These are phyloP conservation scores for Neurospora crassa DNA, from an alignment of 2,329 filamentous ascomycete genomes.

Conservation along the genomic window DNA sequence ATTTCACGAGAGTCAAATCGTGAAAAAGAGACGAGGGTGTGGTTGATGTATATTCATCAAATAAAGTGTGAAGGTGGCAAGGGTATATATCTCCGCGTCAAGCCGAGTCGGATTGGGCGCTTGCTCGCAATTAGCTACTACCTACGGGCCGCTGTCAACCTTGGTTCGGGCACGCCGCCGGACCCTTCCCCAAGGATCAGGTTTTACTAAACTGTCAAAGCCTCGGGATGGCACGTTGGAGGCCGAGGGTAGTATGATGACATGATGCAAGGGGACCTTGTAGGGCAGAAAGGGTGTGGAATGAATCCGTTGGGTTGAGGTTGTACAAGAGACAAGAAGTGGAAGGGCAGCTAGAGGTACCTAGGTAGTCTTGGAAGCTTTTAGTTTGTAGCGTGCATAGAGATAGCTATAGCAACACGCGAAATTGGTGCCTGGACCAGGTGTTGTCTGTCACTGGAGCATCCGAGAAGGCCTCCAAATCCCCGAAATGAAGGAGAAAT, in stretches of 20 bases:
- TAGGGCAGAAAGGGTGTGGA: neutral
- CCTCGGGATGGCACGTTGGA: neutral
- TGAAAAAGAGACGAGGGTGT: neutral
- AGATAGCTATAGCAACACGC: neutral
- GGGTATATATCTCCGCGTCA: neutral
- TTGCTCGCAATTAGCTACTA: neutral
- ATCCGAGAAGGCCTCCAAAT: neutral
- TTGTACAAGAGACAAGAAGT: neutral
- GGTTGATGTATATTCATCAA: neutral
- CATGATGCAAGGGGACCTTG: neutral
- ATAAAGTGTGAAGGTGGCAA: neutral
- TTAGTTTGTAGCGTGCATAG: neutral
- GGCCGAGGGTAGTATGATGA: neutral
- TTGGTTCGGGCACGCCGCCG: neutral
- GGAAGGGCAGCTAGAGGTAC: neutral
- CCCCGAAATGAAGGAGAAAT: neutral
- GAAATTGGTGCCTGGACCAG: neutral
- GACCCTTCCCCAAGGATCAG: neutral
- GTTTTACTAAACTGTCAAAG: neutral
- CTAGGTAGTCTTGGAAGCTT: neutral
- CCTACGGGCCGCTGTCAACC: neutral
- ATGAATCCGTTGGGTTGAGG: neutral
- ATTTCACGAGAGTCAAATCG: neutral
- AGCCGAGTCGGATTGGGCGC: neutral
- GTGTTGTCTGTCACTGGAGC: neutral